Conservation (phyloP, 305 asterid species). For the Caryopteris hybrid region DNA sequence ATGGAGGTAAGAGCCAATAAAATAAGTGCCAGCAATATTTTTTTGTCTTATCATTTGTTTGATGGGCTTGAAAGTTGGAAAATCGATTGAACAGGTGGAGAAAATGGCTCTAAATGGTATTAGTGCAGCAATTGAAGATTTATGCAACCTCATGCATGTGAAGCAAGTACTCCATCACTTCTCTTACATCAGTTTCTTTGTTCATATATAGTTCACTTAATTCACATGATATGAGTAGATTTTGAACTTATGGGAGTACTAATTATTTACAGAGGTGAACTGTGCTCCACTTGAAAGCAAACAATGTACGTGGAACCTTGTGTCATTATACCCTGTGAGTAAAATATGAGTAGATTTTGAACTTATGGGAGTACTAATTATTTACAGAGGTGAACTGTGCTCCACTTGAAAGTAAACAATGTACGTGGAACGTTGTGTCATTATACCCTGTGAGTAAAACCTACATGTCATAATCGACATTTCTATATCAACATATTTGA, state of each 20-base stretch:
- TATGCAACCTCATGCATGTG: constrained; percentile 35
- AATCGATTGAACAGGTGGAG: constrained; percentile 55
- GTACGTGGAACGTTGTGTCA: not conserved
- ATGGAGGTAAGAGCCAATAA: constrained; percentile 49
- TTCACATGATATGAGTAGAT: not conserved
- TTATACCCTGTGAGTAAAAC: constrained; percentile 16
- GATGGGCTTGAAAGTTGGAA: not conserved
- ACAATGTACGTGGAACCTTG: not conserved
- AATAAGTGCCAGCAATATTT: not conserved
- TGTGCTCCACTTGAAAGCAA: not conserved
- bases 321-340: constrained; percentile 15
- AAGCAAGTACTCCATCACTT: constrained; percentile 37
- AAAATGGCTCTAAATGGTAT: constrained; percentile 73
- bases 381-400: not conserved
- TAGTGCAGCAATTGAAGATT: constrained; percentile 62
- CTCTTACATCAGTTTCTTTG: not conserved
- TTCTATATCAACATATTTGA: not conserved
- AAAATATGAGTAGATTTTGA: not conserved
- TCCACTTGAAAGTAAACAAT: not conserved
- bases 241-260: not conserved
- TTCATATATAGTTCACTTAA: not conserved
- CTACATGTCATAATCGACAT: not conserved
- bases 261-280: not conserved
- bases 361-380: not conserved
- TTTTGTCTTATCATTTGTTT: not conserved